Evolutionary conservation across 768 basidiomycete genomes (phyloP).

Genomic region (Phylloporus sp.): DNA sequence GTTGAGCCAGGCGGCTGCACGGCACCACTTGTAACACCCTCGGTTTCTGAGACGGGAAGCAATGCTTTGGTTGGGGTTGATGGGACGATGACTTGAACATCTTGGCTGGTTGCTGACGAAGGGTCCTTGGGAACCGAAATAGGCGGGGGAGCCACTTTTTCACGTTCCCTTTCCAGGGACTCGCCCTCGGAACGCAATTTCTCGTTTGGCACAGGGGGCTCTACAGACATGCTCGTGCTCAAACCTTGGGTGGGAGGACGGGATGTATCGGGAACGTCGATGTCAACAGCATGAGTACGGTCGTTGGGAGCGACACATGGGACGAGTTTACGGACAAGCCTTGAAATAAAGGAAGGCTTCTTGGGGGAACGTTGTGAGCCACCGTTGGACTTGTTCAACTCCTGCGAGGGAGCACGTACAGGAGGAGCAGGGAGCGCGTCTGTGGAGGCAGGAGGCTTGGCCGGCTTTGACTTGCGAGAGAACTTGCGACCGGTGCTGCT

Average conservation of each 20-base stretch:
- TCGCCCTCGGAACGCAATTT: slow-evolving; percentile 25
- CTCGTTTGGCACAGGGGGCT: slow-evolving; percentile 24
- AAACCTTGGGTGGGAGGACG: slow-evolving; percentile 16
- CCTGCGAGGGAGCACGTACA: slow-evolving; percentile 32
- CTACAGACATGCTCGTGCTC: slow-evolving; percentile 19
- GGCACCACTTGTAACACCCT: slow-evolving; percentile 84
- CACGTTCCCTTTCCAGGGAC: slow-evolving; percentile 32
- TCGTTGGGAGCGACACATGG: slow-evolving; percentile 59
- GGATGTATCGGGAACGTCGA: slow-evolving; percentile 28
- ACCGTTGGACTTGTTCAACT: slow-evolving; percentile 31
- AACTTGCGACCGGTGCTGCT: slow-evolving; percentile 25
- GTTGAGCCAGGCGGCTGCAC: slow-evolving; percentile 89
- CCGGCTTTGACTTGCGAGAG: slow-evolving; percentile 26
- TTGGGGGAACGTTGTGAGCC: slow-evolving; percentile 32
- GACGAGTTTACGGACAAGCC: slow-evolving; percentile 55
- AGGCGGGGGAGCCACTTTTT: slow-evolving; percentile 29
- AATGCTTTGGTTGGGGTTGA: slow-evolving; percentile 44
- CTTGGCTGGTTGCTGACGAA: slow-evolving; percentile 20
- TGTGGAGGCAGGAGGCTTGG: slow-evolving; percentile 15
- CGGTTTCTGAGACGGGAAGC: slow-evolving; percentile 69
- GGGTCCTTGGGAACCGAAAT: slow-evolving; percentile 20
- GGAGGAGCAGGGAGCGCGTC: slow-evolving; percentile 22
- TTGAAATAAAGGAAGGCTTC: slow-evolving; percentile 55
- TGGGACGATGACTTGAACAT: slow-evolving; percentile 39
- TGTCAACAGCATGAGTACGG: slow-evolving; percentile 42